Conservation (phyloP, 176 grass and related monocot species). For the Canna indica region DNA sequence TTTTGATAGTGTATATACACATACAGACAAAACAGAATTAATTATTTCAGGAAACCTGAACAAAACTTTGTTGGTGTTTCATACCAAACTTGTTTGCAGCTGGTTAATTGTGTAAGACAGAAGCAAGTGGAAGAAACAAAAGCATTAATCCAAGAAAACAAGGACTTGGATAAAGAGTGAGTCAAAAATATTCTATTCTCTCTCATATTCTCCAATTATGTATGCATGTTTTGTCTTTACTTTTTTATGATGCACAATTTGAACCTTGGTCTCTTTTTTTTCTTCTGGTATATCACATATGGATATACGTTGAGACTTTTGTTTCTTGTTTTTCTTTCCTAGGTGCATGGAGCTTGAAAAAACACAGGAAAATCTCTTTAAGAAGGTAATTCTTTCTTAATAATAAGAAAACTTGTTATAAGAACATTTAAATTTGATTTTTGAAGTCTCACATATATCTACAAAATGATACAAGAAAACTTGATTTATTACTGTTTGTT, state of each 20-base stretch:
- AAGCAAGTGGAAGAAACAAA: conserved; percentile 1
- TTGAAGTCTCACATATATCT: neutral
- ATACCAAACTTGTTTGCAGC: conserved; percentile 5
- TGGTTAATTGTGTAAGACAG: conserved; percentile 19
- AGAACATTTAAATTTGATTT: neutral
- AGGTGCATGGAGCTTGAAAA: conserved; percentile 26
- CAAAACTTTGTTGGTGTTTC: conserved; percentile 2
- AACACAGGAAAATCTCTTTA: conserved; percentile 17
- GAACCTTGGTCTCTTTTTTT: neutral
- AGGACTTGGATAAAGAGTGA: conserved; percentile 30
- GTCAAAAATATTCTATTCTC: neutral
- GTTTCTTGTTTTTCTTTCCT: neutral
- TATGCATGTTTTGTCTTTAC: neutral
- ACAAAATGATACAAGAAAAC: neutral
- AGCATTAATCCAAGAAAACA: conserved; percentile 30
- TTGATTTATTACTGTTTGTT: no score
- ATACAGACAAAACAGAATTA: neutral
- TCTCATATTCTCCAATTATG: neutral
- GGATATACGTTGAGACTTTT: neutral
- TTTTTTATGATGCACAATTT: neutral
- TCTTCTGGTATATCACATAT: no score
- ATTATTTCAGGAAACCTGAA: neutral
- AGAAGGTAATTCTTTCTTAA: conserved; percentile 20
- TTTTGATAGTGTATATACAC: no score
- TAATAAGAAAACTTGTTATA: no score